Conservation (phyloP, 345 rosid genomes). For the Punica granatum region DNA sequence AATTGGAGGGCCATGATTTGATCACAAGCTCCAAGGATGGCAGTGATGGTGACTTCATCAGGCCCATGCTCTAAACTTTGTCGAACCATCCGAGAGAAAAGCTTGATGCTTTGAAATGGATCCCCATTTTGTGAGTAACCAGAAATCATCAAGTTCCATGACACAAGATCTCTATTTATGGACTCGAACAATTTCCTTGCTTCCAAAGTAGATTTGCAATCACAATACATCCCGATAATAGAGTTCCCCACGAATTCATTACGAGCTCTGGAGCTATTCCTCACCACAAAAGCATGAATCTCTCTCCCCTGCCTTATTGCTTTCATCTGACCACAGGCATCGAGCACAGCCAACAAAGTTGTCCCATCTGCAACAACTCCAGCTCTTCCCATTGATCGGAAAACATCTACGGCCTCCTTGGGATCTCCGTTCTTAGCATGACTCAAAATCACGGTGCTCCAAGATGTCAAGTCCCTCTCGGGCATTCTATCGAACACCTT, state of each 20-base stretch:
- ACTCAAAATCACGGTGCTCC: conserved; percentile 19
- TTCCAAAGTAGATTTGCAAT: conserved; percentile 10
- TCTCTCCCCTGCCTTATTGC: conserved; percentile 14
- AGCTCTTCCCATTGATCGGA: conserved; percentile 8
- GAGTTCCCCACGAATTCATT: conserved; percentile 16
- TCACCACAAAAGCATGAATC: conserved; percentile 14
- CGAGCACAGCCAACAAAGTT: conserved; percentile 17
- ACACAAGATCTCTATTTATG: conserved; percentile 9
- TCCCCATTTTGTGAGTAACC: conserved; percentile 17
- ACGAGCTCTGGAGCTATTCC: conserved; percentile 2
- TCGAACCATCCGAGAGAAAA: conserved; percentile 21
- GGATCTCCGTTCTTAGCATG: conserved; percentile 15
- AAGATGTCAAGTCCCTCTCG: conserved; percentile 18
- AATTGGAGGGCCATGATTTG: conserved; percentile 23
- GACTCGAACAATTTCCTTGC: conserved; percentile 21
- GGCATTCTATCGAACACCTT: conserved; percentile 26
- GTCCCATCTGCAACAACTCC: conserved; percentile 11
- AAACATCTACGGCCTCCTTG: conserved; percentile 8
- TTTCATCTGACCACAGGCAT: conserved; percentile 11
- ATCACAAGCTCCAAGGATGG: conserved; percentile 22
- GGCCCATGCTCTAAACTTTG: conserved; percentile 10
- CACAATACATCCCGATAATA: conserved; percentile 19
- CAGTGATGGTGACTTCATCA: conserved; percentile 16
- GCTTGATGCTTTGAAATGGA: conserved; percentile 20
- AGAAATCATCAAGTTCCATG: conserved; percentile 24